A percentile compares a stretch with the other conserved stretches of the same genome.
Evolutionary conservation across 805 yeast species (phyloP).

Genomic region (Cyberlindnera nakhonratchasimensis): DNA sequence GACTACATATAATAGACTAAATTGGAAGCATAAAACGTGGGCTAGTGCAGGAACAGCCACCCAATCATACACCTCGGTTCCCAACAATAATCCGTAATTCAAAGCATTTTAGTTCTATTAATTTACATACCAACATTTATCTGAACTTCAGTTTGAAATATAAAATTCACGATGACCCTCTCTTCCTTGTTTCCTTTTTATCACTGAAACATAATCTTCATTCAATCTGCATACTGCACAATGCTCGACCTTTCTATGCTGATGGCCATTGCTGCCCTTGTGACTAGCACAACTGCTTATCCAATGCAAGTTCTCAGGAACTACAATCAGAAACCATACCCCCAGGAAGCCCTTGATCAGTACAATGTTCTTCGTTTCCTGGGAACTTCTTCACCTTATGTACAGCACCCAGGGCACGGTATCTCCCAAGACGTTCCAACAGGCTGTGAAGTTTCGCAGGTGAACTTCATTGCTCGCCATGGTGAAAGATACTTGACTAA

Average conservation of each 20-base stretch:
- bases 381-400: constrained; percentile 54
- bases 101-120: too few relatives aligned
- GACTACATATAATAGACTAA: too few relatives aligned
- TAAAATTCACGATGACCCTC: too few relatives aligned
- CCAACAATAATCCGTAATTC: too few relatives aligned
- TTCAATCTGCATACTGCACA: too few relatives aligned
- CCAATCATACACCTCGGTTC: too few relatives aligned
- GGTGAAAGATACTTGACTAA: constrained; percentile 53
- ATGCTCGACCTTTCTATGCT: background rate
- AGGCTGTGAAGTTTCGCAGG: constrained; percentile 51
- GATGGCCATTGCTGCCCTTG: background rate
- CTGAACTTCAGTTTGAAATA: too few relatives aligned
- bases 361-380: constrained; percentile 44
- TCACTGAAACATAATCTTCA: too few relatives aligned
- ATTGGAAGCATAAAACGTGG: too few relatives aligned
- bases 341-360: constrained; percentile 37
- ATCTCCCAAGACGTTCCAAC: constrained; percentile 49
- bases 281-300: constrained; percentile 1
- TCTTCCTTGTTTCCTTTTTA: too few relatives aligned
- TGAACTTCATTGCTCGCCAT: constrained; percentile 49
- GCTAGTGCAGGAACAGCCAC: too few relatives aligned
- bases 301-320: constrained; percentile 11
- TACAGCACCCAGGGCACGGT: constrained; percentile 49
- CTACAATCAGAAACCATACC: constrained; percentile 21
- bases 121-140: too few relatives aligned